Conservation (phyloP, 2,329 filamentous ascomycete species). For the Aspergillus ustus region DNA sequence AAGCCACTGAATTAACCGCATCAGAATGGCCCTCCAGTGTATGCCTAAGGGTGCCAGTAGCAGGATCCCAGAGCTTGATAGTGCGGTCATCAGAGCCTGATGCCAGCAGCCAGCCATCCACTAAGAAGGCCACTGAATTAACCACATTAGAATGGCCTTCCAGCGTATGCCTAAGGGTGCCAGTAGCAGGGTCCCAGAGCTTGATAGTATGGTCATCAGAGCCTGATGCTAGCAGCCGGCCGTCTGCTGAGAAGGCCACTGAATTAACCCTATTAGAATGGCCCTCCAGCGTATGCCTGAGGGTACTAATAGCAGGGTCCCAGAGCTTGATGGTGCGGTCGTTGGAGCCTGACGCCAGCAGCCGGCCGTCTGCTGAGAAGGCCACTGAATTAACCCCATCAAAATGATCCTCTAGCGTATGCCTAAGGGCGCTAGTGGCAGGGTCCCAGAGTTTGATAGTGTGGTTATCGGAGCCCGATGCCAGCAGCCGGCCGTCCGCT, state of each 20-base stretch:
- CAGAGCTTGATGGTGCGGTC: neutral
- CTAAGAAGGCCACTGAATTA: neutral
- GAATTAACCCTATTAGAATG: neutral
- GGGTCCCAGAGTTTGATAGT: neutral
- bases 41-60: neutral
- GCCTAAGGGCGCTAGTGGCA: neutral
- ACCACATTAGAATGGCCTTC: neutral
- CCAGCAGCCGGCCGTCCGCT: neutral
- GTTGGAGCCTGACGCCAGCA: neutral
- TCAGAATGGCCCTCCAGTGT: neutral
- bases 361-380: neutral
- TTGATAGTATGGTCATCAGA: neutral
- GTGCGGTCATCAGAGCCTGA: neutral
- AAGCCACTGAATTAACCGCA: neutral
- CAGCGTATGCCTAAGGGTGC: neutral
- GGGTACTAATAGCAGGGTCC: neutral
- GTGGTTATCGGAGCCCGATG: neutral
- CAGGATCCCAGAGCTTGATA: neutral
- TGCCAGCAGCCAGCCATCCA: neutral
- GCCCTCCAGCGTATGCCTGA: neutral
- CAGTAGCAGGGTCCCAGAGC: neutral
- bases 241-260: neutral
- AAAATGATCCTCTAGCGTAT: neutral
- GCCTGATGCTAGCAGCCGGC: neutral
- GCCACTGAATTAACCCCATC: neutral